Conservation (phyloP, 495 filamentous ascomycete genomes). For the Cladorrhinum samala region DNA sequence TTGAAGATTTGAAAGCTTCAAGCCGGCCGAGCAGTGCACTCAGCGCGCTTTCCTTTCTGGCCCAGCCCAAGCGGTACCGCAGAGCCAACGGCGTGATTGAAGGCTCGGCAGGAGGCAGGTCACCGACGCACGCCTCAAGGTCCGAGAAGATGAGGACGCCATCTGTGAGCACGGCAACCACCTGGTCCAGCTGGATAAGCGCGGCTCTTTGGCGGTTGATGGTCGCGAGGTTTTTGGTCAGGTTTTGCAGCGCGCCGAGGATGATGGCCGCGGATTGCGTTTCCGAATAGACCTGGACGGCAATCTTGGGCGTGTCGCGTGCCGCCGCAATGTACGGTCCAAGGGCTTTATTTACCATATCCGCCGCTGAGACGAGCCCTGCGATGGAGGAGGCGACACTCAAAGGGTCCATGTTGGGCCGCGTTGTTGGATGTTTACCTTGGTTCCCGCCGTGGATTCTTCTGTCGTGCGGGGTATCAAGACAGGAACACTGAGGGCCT, state of each 20-base stretch:
- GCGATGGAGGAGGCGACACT: constrained; percentile 17
- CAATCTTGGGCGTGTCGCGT: constrained; percentile 15
- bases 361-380: constrained; percentile 17
- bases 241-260: constrained; percentile 10
- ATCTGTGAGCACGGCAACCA: constrained; percentile 18
- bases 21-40: constrained; percentile 6
- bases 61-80: constrained; percentile 15
- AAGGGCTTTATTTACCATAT: constrained; percentile 12
- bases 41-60: constrained; percentile 12
- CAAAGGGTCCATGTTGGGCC: constrained; percentile 16
- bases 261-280: constrained; percentile 7
- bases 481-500: no score
- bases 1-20: constrained; percentile 17
- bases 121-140: constrained; percentile 12
- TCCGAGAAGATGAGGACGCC: constrained; percentile 25
- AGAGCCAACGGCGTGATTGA: not conserved
- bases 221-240: constrained; percentile 9
- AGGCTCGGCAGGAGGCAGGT: not conserved
- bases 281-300: constrained; percentile 13
- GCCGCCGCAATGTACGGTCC: constrained; percentile 15
- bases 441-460: no score
- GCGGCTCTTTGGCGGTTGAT: constrained; percentile 2
- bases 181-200: constrained; percentile 18
- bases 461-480: no score
- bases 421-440: not conserved